These are phyloP conservation scores for Salvia splendens DNA, from an alignment of 257 asterid genomes.

Conservation along the genomic window DNA sequence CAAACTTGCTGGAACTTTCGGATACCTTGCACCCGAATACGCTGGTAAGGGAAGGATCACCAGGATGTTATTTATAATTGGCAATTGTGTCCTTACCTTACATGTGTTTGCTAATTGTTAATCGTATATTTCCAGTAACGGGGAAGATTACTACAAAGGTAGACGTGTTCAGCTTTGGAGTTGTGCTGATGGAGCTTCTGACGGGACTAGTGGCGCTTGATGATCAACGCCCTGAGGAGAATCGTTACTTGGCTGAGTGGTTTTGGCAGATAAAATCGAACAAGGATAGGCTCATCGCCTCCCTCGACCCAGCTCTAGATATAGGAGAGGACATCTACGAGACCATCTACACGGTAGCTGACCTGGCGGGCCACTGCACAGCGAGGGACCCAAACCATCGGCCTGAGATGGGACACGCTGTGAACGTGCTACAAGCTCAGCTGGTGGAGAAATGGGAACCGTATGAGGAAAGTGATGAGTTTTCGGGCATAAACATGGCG, in stretches of 20 bases:
- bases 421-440: conserved; percentile 50
- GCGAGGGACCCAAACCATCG: conserved; percentile 69
- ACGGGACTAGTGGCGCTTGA: conserved; percentile 73
- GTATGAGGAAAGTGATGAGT: conserved; percentile 40
- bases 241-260: conserved; percentile 72
- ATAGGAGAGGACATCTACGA: conserved; percentile 47
- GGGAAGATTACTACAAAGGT: conserved; percentile 79
- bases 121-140: conserved; percentile 46
- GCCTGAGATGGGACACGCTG: conserved; percentile 80
- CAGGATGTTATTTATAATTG: no score
- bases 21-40: conserved; percentile 90
- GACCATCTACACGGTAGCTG: conserved; percentile 49
- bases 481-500: conserved; percentile 37
- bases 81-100: no score
- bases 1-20: conserved; percentile 77
- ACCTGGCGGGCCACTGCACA: conserved; percentile 80
- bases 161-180: conserved; percentile 86
- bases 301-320: conserved; percentile 59
- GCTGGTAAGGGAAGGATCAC: conserved; percentile 50
- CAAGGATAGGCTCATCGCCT: conserved; percentile 46
- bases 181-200: conserved; percentile 72
- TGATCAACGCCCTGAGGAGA: conserved; percentile 67
- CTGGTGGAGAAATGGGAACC: conserved; percentile 70
- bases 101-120: conserved; percentile 4
- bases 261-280: conserved; percentile 60